Evolutionary conservation across 805 yeast genomes (phyloP), one percentile per base, ranked within the genome.

Genomic region (Myxozyma neotropica): DNA sequence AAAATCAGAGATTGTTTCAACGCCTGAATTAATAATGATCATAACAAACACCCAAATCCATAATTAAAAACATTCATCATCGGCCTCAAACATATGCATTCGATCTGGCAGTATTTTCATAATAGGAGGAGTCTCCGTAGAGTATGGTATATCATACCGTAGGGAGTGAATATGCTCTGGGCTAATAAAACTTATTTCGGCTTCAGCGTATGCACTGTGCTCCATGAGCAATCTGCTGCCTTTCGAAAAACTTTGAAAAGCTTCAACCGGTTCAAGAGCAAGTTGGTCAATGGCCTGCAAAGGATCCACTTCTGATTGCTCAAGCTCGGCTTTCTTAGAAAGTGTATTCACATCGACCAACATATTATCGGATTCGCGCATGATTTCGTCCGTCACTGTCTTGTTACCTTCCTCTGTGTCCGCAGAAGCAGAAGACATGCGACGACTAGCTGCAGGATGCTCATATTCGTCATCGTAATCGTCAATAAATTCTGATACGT

Each of bases 391-490:
- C 10, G 26, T 17, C 1, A 38, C n/a, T 6, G 43, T n/a, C 26
- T 39, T 21, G 19, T 47, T 21, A 17, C 17, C 19, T 21, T 27
- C 43, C 4, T 49, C 50, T 8, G 17, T 27, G 10, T 26, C 26
- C 4, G 36, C 13, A 15, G 26, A 13, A 24, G 4, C 31, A 4
- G 40, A n/a, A 2, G 60, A 44, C 23, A 7, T 7, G 19, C 51
- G 35, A 6, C 46, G 36, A 29, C 39, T 21, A 19, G 45, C 31
- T 6, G 31, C 26, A 10, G 55, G 21, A 27, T 40, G 38, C 45
- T 55, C 59, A 42, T 48, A 58, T 44, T 55, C 66, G 45, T 62
- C 66, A 31, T 62, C 66, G 23, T 62, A 62, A 42, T 62, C 66
- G 35, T 62, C 66, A 13, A 60, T 47, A 48, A 62, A 62, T 8